phyloP scores from a whole-genome alignment of 2,329 filamentous ascomycete species.

The Diaporthe sp. region DNA sequence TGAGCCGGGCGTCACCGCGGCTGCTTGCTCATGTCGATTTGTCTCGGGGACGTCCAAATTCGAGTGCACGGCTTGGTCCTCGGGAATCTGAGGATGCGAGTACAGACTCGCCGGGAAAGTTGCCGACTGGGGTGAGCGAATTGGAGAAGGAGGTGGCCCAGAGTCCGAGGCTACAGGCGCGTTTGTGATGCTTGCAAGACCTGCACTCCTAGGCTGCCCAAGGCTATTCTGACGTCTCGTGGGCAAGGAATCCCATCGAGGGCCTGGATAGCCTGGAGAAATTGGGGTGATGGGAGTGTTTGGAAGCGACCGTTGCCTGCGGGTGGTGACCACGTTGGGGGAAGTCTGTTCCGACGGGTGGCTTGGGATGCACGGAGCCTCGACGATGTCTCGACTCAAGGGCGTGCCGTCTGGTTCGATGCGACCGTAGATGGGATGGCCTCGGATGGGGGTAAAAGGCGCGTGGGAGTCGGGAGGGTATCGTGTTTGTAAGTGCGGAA shows the following conservation, averaged over 20 bases:
- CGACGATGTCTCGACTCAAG: not conserved
- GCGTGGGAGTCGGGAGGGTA: slow-evolving; percentile 7
- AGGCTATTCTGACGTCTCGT: slow-evolving; percentile 25
- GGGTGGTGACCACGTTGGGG: slow-evolving; percentile 34
- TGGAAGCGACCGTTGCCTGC: slow-evolving; percentile 41
- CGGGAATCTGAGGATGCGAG: slow-evolving; percentile 50
- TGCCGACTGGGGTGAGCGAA: slow-evolving; percentile 44
- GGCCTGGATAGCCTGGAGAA: slow-evolving; percentile 32
- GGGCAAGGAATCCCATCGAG: slow-evolving; percentile 38
- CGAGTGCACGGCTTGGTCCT: slow-evolving; percentile 41
- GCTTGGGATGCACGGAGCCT: slow-evolving; percentile 12
- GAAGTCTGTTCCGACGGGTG: slow-evolving; percentile 23
- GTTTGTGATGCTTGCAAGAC: slow-evolving; percentile 22
- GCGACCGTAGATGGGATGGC: slow-evolving; percentile 13
- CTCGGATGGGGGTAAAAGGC: not conserved
- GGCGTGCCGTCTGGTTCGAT: slow-evolving; percentile 10
- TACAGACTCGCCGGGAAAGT: slow-evolving; percentile 49
- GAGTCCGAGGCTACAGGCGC: slow-evolving; percentile 32
- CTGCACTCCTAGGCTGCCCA: not conserved
- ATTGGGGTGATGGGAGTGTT: slow-evolving; percentile 34
- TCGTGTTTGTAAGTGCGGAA: slow-evolving; percentile 11
- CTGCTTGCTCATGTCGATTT: slow-evolving; percentile 43
- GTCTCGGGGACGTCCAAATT: slow-evolving; percentile 40
- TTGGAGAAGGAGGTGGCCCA: slow-evolving; percentile 41
- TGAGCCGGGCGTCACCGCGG: slow-evolving; percentile 41